phyloP scores from a whole-genome alignment of 495 filamentous ascomycete species.

The Tuber aestivum region DNA sequence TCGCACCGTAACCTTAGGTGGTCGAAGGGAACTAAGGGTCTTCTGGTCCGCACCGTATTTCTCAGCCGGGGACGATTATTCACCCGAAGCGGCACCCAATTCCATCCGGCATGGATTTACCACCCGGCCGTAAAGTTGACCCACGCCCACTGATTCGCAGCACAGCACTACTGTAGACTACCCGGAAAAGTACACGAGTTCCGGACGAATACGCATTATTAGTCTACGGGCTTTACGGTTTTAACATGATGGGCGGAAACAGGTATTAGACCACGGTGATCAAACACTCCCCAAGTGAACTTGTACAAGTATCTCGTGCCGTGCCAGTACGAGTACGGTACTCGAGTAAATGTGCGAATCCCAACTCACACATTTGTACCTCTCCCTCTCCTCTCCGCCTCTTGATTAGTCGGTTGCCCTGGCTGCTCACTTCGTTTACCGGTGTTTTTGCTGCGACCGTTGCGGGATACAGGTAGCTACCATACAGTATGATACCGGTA shows the following conservation, averaged over 20 bases:
- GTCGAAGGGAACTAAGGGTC: neutral
- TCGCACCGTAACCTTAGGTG: neutral
- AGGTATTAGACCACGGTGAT: neutral
- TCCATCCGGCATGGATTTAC: neutral
- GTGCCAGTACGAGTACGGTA: no score
- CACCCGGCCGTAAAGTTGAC: neutral
- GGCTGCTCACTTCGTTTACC: no score
- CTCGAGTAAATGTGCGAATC: slow-evolving; percentile 1
- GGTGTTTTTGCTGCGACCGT: no score
- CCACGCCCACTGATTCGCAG: neutral
- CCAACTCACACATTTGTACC: neutral
- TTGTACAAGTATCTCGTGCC: neutral
- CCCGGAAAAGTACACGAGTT: neutral
- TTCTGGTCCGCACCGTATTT: slow-evolving; percentile 5
- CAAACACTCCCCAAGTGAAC: neutral
- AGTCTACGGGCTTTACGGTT: neutral
- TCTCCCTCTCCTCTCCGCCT: neutral
- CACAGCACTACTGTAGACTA: neutral
- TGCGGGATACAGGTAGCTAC: no score
- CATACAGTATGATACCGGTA: neutral
- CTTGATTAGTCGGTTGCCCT: neutral
- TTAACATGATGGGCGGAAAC: neutral
- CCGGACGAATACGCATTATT: neutral
- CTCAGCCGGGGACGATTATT: neutral
- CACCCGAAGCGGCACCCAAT: neutral